Percentiles rank a stretch among this genome's conserved stretches.
These are phyloP conservation scores for Ophiostoma ulmi DNA, from an alignment of 2,329 filamentous ascomycete genomes.

Conservation along the genomic window DNA sequence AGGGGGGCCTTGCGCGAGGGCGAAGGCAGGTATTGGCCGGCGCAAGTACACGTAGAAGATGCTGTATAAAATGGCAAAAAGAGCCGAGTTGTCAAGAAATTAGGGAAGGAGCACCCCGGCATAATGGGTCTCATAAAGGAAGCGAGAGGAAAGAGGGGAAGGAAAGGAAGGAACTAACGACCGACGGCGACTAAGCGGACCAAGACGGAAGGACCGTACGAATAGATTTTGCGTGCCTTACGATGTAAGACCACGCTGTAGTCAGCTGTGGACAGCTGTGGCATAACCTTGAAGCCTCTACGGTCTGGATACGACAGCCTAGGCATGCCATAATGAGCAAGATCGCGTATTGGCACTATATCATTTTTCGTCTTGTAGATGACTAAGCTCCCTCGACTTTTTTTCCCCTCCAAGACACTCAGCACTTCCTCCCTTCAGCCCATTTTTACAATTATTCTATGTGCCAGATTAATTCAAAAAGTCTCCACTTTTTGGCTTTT, in stretches of 20 bases:
- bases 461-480: neutral
- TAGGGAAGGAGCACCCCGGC: conserved; percentile 7
- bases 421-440: neutral
- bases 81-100: neutral
- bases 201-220: neutral
- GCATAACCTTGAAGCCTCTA: too few relatives aligned
- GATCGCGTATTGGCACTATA: neutral
- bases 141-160: neutral
- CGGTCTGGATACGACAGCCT: neutral
- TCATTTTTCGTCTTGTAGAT: neutral
- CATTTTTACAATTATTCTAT: neutral
- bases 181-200: neutral
- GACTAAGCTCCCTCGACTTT: neutral
- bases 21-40: neutral
- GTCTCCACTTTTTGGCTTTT: conserved; percentile 16
- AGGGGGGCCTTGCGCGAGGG: neutral
- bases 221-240: neutral
- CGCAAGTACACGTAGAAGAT: neutral
- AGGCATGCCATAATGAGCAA: neutral
- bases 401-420: conserved; percentile 9
- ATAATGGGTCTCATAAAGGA: neutral
- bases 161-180: neutral
- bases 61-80: neutral
- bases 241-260: neutral
- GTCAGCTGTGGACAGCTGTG: too few relatives aligned